Evolutionary conservation across 371 early-diverging fungal species (phyloP).

Genomic region (Phascolomyces articulosus): DNA sequence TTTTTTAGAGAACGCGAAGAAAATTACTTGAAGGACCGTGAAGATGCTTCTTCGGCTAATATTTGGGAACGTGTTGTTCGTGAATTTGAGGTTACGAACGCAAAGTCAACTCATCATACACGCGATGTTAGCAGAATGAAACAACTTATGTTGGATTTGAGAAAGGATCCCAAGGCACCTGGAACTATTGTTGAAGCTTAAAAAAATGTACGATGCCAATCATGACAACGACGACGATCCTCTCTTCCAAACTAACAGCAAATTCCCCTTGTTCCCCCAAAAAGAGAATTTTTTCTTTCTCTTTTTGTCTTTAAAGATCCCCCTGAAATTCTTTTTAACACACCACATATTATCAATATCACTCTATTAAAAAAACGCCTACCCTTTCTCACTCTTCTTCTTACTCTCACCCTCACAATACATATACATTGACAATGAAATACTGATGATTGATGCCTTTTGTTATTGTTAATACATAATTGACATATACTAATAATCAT

Average conservation of each 20-base stretch:
- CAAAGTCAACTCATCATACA: slow-evolving; percentile 39
- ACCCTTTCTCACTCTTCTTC: too few relatives aligned
- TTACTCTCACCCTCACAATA: too few relatives aligned
- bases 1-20: slow-evolving; percentile 64
- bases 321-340: too few relatives aligned
- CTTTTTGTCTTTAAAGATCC: too few relatives aligned
- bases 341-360: too few relatives aligned
- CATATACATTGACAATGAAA: too few relatives aligned
- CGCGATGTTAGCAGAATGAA: slow-evolving; percentile 83
- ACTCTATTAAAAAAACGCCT: too few relatives aligned
- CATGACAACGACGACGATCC: too few relatives aligned
- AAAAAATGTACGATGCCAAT: background rate
- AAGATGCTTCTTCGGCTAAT: slow-evolving; percentile 67
- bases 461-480: too few relatives aligned
- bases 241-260: background rate
- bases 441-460: too few relatives aligned
- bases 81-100: slow-evolving; percentile 63
- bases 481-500: too few relatives aligned
- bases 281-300: too few relatives aligned
- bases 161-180: slow-evolving; percentile 81
- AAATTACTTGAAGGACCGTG: slow-evolving; percentile 50
- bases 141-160: slow-evolving; percentile 80
- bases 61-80: slow-evolving; percentile 79
- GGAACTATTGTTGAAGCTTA: slow-evolving; percentile 60
- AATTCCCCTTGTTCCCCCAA: background rate